phyloP scores from a whole-genome alignment of 2,329 filamentous ascomycete genomes.

The Cytospora chrysosperma region DNA sequence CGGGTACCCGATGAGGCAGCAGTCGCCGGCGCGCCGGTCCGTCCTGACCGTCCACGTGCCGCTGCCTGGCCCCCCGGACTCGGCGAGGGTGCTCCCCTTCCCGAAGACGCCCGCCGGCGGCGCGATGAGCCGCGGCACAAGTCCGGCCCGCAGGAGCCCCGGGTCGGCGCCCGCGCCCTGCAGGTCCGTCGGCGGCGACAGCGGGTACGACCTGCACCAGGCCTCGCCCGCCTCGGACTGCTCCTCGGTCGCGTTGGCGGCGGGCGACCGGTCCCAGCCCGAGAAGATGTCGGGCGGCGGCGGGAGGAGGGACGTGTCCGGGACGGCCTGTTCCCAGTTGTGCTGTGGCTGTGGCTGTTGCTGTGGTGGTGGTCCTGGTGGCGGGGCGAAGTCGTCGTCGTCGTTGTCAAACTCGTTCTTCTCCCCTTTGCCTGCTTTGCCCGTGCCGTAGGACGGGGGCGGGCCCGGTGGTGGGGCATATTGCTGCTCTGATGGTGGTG shows the following conservation, averaged over 20 bases:
- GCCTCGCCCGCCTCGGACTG: conserved; percentile 63
- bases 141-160: conserved; percentile 33
- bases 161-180: conserved; percentile 47
- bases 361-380: conserved; percentile 37
- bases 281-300: conserved; percentile 68
- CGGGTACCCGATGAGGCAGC: conserved; percentile 64
- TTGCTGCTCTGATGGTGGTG: background rate
- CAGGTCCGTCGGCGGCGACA: conserved; percentile 54
- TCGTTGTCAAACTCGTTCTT: background rate
- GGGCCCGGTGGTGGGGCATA: conserved; percentile 24
- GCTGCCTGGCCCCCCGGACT: conserved; percentile 49
- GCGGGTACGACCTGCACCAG: conserved; percentile 63
- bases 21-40: conserved; percentile 51
- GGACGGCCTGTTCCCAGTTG: conserved; percentile 69
- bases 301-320: conserved; percentile 70
- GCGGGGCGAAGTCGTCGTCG: conserved; percentile 34
- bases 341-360: conserved; percentile 44
- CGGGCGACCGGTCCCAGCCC: conserved; percentile 62
- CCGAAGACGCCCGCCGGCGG: conserved; percentile 42
- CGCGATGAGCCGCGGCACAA: conserved; percentile 49
- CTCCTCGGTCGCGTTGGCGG: conserved; percentile 65
- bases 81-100: conserved; percentile 44
- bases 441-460: conserved; percentile 8
- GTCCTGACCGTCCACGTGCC: conserved; percentile 47
- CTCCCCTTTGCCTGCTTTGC: background rate